Conservation (phyloP, 2,329 filamentous ascomycete species). For the Fusarium pseudocircinatum region DNA sequence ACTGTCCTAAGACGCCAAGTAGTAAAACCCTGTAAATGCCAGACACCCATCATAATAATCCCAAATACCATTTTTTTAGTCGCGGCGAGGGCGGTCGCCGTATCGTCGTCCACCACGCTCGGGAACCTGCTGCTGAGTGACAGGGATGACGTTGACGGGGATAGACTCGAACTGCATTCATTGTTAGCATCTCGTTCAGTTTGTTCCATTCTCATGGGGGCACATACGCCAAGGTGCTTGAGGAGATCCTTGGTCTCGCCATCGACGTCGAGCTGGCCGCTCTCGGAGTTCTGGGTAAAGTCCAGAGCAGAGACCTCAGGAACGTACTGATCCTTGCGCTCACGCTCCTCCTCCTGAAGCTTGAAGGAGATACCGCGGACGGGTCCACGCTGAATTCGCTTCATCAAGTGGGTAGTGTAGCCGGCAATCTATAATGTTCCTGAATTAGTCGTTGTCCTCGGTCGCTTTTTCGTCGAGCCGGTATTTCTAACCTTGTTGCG, state of each 20-base stretch:
- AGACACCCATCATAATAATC: conserved; percentile 52
- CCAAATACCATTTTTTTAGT: conserved; percentile 50
- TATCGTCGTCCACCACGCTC: conserved; percentile 84
- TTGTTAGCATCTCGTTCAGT: conserved; percentile 43
- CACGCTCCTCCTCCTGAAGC: conserved; percentile 99
- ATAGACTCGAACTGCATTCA: conserved; percentile 87
- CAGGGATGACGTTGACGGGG: conserved; percentile 93
- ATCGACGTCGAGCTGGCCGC: conserved; percentile 93
- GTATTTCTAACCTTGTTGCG: conserved; percentile 87
- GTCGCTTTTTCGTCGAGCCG: neutral
- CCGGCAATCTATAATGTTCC: conserved; percentile 80
- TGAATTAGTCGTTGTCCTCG: conserved; percentile 32
- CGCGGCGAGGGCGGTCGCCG: conserved; percentile 66
- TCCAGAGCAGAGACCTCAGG: conserved; percentile 98
- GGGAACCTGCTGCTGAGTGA: conserved; percentile 85
- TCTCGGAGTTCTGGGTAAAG: conserved; percentile 94
- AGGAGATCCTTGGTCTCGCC: conserved; percentile 98
- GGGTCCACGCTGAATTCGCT: conserved; percentile 99
- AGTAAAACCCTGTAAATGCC: conserved; percentile 57
- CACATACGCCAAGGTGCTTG: conserved; percentile 97
- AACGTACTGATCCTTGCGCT: conserved; percentile 99
- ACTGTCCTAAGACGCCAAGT: conserved; percentile 68
- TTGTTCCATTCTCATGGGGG: neutral
- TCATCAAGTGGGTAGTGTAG: conserved; percentile 99
- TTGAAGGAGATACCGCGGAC: conserved; percentile 99